phyloP scores from a whole-genome alignment of 805 yeast genomes.

The Teunomyces pallodes region DNA sequence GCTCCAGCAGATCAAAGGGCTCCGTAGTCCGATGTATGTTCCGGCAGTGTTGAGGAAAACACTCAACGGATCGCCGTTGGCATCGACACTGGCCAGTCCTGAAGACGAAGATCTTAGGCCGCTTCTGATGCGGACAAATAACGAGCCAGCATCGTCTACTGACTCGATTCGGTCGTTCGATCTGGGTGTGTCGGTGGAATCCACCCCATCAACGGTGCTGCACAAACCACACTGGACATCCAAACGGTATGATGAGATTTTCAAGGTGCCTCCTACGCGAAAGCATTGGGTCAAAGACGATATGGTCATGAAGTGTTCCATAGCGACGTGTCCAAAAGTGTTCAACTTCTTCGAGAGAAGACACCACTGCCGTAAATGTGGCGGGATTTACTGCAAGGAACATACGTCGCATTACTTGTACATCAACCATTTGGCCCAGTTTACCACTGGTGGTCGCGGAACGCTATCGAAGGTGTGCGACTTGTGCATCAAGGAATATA shows the following conservation, averaged over 20 bases:
- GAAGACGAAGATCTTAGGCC: background rate
- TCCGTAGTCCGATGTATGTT: conserved; percentile 80
- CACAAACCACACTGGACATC: conserved; percentile 1
- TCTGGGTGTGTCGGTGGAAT: conserved; percentile 29
- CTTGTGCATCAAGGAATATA: conserved; percentile 60
- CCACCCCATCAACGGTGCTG: conserved; percentile 15
- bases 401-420: conserved; percentile 59
- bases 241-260: conserved; percentile 25
- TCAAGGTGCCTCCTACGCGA: conserved; percentile 48
- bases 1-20: conserved; percentile 71
- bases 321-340: conserved; percentile 51
- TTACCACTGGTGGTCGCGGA: conserved; percentile 67
- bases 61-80: conserved; percentile 10
- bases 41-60: conserved; percentile 79
- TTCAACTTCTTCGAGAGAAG: conserved; percentile 78
- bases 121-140: background rate
- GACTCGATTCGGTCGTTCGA: conserved; percentile 32
- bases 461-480: conserved; percentile 69
- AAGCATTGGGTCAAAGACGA: conserved; percentile 77
- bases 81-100: background rate
- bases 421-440: conserved; percentile 58
- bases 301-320: conserved; percentile 56
- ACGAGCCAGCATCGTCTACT: conserved; percentile 9
- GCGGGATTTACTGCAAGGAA: conserved; percentile 72
- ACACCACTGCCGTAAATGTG: conserved; percentile 85